A percentile compares a stretch with the other conserved stretches of the same genome.
These are phyloP conservation scores for Leishmania gerbilli DNA, from an alignment of 208 protist genomes.

Conservation along the genomic window DNA sequence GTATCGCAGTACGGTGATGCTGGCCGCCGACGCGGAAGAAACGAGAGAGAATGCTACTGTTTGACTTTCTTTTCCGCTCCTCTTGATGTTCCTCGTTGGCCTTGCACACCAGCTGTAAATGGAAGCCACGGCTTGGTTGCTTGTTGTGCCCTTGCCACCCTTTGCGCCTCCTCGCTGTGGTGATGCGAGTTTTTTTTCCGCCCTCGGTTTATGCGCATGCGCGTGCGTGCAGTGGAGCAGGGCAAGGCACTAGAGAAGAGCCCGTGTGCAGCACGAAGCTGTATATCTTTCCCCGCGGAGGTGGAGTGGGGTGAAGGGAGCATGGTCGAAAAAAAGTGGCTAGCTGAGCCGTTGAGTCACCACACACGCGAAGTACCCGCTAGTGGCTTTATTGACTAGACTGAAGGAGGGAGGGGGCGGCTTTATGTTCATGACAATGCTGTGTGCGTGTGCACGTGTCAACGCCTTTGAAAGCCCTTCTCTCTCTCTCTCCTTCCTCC, in stretches of 20 bases:
- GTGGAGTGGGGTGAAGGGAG: background rate
- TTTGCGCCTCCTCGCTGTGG: background rate
- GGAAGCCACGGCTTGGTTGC: background rate
- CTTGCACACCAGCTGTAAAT: background rate
- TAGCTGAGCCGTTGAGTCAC: background rate
- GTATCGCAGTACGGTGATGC: no score
- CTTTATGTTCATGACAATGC: background rate
- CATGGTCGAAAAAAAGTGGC: background rate
- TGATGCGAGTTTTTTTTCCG: no score
- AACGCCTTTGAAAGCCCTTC: no score
- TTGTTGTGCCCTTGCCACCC: background rate
- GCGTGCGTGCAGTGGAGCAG: background rate
- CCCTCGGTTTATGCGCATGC: no score
- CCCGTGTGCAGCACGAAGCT: background rate
- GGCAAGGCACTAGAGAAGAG: background rate
- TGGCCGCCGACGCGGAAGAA: no score
- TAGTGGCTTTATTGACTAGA: background rate
- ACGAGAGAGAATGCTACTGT: no score
- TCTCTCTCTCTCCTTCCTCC: no score
- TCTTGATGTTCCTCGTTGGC: background rate
- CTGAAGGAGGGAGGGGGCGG: background rate
- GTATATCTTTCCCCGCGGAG: background rate
- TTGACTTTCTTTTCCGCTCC: no score
- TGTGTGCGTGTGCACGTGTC: background rate
- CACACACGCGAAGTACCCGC: background rate